Base-by-base conservation (phyloP, 352 stramenopile species). In the Pythium guiyangense region DNA sequence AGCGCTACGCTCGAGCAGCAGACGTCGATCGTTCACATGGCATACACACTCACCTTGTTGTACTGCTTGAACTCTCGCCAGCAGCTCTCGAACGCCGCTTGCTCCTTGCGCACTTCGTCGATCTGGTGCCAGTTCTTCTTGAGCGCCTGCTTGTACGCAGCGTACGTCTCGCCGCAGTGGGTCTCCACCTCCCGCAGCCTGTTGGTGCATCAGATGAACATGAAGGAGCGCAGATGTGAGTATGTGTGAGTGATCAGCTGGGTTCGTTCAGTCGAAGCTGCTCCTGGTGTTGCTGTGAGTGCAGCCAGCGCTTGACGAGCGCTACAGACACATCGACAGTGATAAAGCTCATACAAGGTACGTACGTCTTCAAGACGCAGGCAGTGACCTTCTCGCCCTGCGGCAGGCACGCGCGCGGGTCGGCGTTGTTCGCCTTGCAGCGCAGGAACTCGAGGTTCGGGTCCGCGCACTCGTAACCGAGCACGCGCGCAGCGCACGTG, bases 61-160 rank as follows among this genome's bases (percentile, higher is more conserved):
- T 77, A 82, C 42, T 75, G 72, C 77, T 95, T 93, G 73, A 73
- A 79, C 57, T 92, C 74, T 71, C 82, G 68, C 79, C 86, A 94
- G 78, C 86, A 96, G 51, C 77, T 67, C 68, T 93, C 83, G 55
- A 96, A 72, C 54, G 84, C 84, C n/a, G 70, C 66, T 71, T 96
- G 77, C 63, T 94, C 81, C 74, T 93, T 92, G 62, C 85, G 76
- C 63, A 81, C 84, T 58, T 90, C 73, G 42, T 96, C 80, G 44
- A 91, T 79, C 68, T 87, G 79, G 66, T 92, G 83, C 83, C 83
- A 93, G 74, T 92, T 96, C 73, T 89, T 86, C 76, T 93, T 89
- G 12, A 96, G 68, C 59, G 84, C 86, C 67, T 81, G 80, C 71
- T 94, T 90, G 80, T 94, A 96, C 69, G 81, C 81, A 59, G 73